Evolutionary conservation across 2,329 filamentous ascomycete genomes (phyloP), one percentile per base, ranked within the genome.

Genomic region (Aspergillus felis): DNA sequence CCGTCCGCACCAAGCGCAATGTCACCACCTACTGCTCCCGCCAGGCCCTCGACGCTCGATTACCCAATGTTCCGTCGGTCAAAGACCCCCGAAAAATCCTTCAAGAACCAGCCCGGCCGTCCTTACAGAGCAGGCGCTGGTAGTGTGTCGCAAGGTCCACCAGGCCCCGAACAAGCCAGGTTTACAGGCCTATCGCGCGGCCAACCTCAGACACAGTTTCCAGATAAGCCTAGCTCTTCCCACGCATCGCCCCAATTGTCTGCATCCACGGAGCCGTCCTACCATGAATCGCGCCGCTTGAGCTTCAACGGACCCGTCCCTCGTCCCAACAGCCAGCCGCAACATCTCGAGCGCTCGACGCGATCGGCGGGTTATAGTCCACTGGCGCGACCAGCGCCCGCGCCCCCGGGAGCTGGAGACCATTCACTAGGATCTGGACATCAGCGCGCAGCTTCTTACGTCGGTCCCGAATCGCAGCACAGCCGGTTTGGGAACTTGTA

Each of bases 61-160:
- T 88, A 88, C 63, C 78, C 76, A 53, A 80, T 82, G 4, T 88
- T 83, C 70, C 81, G 87, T 60, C 81, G 88, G 59, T 88, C 88
- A 2, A 86, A 89, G 57, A 91, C 88, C 0, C 89, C 89, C n/a
- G 88, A 91, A 48, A 85, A 87, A 59, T 78, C 81, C 50, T 81
- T 55, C 79, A 85, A 71, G 62, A 66, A 66, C 8, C 67, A 68
- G 44, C 59, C 66, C 6, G 64, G 66, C 17, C 70, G 74, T 12
- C 66, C 70, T 2, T 76, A 75, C 49, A 68, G 73, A 46, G 73
- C 75, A 29, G 69, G 69, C 42, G 76, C 75, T 0, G 71, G 72
- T 9, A 69, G 71, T 12, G 64, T 67, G 14, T 62, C 68, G 1
- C 63, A 66, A 50, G 50, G 65, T 1, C 44, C 44, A 6, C 46